phyloP scores from a whole-genome alignment of 805 yeast species.

The Suhomyces xylopsoci region DNA sequence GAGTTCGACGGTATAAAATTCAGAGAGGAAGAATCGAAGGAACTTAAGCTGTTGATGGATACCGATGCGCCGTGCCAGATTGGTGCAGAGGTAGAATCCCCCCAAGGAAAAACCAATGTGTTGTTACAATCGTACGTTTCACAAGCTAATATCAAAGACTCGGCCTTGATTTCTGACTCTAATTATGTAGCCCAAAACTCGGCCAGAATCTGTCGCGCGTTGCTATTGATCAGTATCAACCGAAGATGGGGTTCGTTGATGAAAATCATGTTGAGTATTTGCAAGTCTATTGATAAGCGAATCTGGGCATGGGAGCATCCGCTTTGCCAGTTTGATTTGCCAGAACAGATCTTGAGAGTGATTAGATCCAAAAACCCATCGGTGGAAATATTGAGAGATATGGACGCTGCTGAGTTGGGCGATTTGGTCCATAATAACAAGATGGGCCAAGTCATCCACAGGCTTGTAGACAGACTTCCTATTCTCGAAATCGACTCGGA shows the following conservation, averaged over 20 bases:
- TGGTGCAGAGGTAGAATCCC: conserved; percentile 68
- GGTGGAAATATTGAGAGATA: conserved; percentile 69
- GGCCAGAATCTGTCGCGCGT: conserved; percentile 87
- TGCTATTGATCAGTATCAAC: conserved; percentile 81
- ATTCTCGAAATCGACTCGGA: conserved; percentile 70
- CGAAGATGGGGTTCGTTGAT: conserved; percentile 89
- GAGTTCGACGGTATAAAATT: conserved; percentile 90
- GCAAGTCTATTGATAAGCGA: conserved; percentile 81
- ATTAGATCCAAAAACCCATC: conserved; percentile 63
- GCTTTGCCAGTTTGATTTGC: conserved; percentile 78
- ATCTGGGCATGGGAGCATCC: conserved; percentile 93
- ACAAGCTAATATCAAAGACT: conserved; percentile 64
- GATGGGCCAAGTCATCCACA: conserved; percentile 64
- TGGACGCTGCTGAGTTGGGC: conserved; percentile 76
- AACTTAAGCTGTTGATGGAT: conserved; percentile 61
- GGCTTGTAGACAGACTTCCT: conserved; percentile 71
- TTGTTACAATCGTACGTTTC: conserved; percentile 87
- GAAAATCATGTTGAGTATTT: conserved; percentile 69
- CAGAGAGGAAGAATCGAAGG: conserved; percentile 82
- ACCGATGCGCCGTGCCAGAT: conserved; percentile 69
- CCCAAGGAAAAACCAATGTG: conserved; percentile 85
- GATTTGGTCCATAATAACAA: conserved; percentile 81
- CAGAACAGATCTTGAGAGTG: conserved; percentile 59
- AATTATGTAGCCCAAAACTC: conserved; percentile 95
- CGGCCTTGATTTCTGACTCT: conserved; percentile 81